Base-by-base conservation (phyloP, 2,329 filamentous ascomycete genomes). In the Thelonectria blattea region DNA sequence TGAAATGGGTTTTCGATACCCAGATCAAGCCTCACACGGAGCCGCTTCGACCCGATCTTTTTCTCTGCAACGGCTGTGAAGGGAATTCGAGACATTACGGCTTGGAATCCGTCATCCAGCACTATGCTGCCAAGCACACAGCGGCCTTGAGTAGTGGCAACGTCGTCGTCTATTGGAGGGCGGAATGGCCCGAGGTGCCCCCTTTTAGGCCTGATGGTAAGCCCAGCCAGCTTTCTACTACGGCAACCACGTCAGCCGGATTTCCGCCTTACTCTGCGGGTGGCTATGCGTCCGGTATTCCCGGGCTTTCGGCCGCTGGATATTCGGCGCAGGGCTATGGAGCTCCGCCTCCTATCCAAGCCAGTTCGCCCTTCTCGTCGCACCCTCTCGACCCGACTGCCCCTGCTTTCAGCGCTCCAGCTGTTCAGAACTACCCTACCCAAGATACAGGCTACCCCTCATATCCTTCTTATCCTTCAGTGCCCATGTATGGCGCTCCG, bases 71-170 rank as follows among this genome's bases (percentile, higher is more conserved):
- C 67, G 84, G 81, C 30, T 93, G 90, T 72, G 85, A 88, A 49
- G 80, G 80, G 51, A 86, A 83, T 66, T 76, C 79, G 48, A 92
- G 91, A 72, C 84, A 84, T 57, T 94, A 91, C 68, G 88, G 88
- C 0, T 91, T 95, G 64, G 90, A 94, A 75, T 88, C 88, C 9
- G 86, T 94, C 27, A 85, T 94, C 47, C 91, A 95, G 72, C 92
- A 96, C 74, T 94, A 88, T 71, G 91, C 90, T 58, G 90, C 91
- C 42, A 95, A 94, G 73, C 92, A 95, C 72, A 93, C 91, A 45
- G 86, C 75, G 58, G 76, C 80, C 14, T 85, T 94, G 58, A 92
- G 89, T 72, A 75, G 84, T 57, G 91, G 90, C 50, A 92, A 85
- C 68, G 79, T 91, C 48, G 86, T 93, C 45, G 90, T 94, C 15